Base-by-base conservation (phyloP, 192 early-diverging fungal species). In the Diversispora epigaea region DNA sequence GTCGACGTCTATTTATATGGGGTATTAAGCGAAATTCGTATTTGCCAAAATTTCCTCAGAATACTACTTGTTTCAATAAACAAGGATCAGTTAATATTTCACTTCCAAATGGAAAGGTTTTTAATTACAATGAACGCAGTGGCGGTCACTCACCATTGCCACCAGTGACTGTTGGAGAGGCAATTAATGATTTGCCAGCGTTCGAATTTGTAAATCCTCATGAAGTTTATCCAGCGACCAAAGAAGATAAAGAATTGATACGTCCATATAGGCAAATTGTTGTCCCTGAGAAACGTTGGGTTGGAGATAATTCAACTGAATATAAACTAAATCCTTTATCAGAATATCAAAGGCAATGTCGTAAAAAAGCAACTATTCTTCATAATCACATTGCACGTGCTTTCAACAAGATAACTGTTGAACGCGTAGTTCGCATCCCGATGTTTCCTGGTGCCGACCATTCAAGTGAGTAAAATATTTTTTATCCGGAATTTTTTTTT, bases 1-100 rank as follows among this genome's bases (percentile, higher is more conserved):
- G 91, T 25, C 82, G 87, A 9, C 88, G 91, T 0, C 68, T 91
- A 55, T 89, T 92, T 77, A 81, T 92, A 21, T 89, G 88, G 88
- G 91, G 82, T 1, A 83, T 84, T 32, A 84, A 85, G 65, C 83
- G 84, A 17, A 86, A 87, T 1, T 76, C 72, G 39, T 75, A 74
- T 9, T 77, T 92, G 22, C 91, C 91, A 0, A 80, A 77, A 21
- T 85, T 89, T 47, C 91, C 91, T 10, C 76, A 79, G 17, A 86
- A 89, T 2, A 82, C 71, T 25, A 87, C 85, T 4, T 85, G 85
- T 63, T 89, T 89, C 52, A 47, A 39, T 55, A 81, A 82, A 61
- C 77, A 82, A 43, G 77, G 64, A 40, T 77, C 79, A 54, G 77
- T 82, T 0, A 79, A 69, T 62, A 81, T 89, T 56, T 78, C 25